Evolutionary conservation across 352 stramenopile genomes (phyloP), one percentile per base, ranked within the genome.

Genomic region (Globisporangium splendens): DNA sequence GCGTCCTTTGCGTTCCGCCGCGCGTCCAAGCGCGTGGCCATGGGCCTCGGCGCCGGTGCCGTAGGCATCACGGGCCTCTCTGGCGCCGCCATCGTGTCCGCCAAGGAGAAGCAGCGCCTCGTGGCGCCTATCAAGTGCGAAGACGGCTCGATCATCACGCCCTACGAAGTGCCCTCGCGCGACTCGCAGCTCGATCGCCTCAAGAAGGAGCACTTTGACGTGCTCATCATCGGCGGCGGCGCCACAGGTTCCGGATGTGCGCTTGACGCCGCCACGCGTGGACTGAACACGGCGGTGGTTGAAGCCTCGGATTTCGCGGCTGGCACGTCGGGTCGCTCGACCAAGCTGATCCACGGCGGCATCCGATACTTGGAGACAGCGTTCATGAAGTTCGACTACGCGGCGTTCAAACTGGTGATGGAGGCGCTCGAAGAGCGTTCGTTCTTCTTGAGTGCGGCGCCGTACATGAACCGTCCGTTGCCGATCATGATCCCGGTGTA

Each of bases 401-500:
- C 85, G 13, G 79, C 88, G 22, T 96, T 95, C 60, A 89, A 94
- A 61, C 87, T 98, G 21, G 94, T 98, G 52, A 75, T 92, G 50
- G 94, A 98, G 69, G 94, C 94, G 20, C 77, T 98, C 5, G 86
- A 97, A 56, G 94, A 98, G 76, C 83, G 94, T 18, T 77, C 73
- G 39, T 96, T 97, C 72, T 97, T 98, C 76, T 73, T 98, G 12
- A 77, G 88, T 47, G 89, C 92, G 0, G 93, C 93, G 38, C 94
- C 94, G 18, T 98, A 98, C 75, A 97, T 98, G 85, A 98, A 98
- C 72, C 83, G 84, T 13, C 85, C 93, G 48, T 64, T 98, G 65
- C 93, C 93, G 13, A 98, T 98, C 77, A 98, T 98, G 90, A 98
- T 98, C 63, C 93, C 94, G 46, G 93, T 97, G 62, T 97, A 98